Conservation (phyloP, 106 monocot genomes). For the Amphibolis antarctica region DNA sequence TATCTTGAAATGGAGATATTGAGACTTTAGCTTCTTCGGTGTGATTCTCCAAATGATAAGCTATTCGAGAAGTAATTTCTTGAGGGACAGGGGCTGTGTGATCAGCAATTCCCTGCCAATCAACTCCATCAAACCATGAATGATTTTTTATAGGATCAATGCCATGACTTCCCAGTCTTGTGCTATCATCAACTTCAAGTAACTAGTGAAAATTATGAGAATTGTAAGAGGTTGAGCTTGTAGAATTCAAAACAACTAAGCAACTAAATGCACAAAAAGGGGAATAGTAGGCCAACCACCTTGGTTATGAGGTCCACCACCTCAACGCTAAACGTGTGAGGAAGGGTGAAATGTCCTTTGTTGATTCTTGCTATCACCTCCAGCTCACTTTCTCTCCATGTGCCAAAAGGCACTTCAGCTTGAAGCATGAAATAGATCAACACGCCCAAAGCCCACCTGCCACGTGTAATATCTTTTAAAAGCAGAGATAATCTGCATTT, state of each 20-base stretch:
- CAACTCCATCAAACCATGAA: slow-evolving; percentile 62
- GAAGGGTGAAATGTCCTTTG: slow-evolving; percentile 74
- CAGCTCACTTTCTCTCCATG: slow-evolving; percentile 78
- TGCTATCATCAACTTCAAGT: slow-evolving; percentile 65
- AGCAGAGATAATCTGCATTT: not conserved
- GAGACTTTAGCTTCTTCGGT: slow-evolving; percentile 18
- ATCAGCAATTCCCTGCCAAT: slow-evolving; percentile 53
- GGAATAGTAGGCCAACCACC: slow-evolving; percentile 22
- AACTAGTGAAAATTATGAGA: slow-evolving; percentile 27
- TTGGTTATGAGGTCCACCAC: slow-evolving; percentile 81
- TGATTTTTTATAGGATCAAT: slow-evolving; percentile 52
- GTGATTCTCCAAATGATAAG: slow-evolving; percentile 36
- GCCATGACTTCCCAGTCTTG: slow-evolving; percentile 51
- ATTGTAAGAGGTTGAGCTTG: not conserved
- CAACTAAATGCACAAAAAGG: not conserved
- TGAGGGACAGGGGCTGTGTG: slow-evolving; percentile 51
- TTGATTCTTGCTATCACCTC: slow-evolving; percentile 69
- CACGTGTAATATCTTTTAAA: not conserved
- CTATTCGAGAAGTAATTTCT: slow-evolving; percentile 53
- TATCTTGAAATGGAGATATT: slow-evolving; percentile 28
- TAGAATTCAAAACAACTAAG: not conserved
- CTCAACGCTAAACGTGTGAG: slow-evolving; percentile 52
- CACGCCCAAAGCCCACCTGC: slow-evolving; percentile 95
- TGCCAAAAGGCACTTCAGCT: slow-evolving; percentile 86
- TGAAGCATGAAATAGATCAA: slow-evolving; percentile 87